Evolutionary conservation across 306 rosid species (phyloP).

Genomic region (Quercus engelmannii): DNA sequence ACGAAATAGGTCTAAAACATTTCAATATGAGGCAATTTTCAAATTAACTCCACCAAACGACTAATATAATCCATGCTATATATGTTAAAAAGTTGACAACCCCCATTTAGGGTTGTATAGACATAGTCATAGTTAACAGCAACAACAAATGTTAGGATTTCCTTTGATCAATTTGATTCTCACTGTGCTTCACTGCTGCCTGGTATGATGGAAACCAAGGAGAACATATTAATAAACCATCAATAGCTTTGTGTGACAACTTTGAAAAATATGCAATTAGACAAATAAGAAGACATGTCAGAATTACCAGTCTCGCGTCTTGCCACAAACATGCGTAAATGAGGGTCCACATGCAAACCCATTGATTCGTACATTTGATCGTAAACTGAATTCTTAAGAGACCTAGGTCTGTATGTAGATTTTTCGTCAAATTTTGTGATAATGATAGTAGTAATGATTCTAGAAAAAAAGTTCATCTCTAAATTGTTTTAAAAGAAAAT

Average conservation of each 20-base stretch:
- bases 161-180: background rate
- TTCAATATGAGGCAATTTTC: too few species aligned
- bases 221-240: background rate
- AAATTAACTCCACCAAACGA: too few species aligned
- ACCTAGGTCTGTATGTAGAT: conserved; percentile 6
- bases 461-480: too few species aligned
- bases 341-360: conserved; percentile 61
- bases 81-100: too few species aligned
- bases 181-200: background rate
- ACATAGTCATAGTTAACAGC: too few species aligned
- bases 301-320: conserved; percentile 27
- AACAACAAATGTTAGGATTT: background rate
- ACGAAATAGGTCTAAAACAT: too few species aligned
- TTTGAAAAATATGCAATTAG: background rate
- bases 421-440: background rate
- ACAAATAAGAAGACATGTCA: background rate
- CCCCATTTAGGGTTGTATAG: too few species aligned
- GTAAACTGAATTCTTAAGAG: conserved; percentile 23
- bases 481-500: too few species aligned
- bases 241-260: background rate
- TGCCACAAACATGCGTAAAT: conserved; percentile 32
- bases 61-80: too few species aligned
- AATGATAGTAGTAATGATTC: background rate
- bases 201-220: background rate
- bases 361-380: conserved; percentile 39